Conservation (phyloP, 2,329 filamentous ascomycete genomes). For the Anisogramma anomala region DNA sequence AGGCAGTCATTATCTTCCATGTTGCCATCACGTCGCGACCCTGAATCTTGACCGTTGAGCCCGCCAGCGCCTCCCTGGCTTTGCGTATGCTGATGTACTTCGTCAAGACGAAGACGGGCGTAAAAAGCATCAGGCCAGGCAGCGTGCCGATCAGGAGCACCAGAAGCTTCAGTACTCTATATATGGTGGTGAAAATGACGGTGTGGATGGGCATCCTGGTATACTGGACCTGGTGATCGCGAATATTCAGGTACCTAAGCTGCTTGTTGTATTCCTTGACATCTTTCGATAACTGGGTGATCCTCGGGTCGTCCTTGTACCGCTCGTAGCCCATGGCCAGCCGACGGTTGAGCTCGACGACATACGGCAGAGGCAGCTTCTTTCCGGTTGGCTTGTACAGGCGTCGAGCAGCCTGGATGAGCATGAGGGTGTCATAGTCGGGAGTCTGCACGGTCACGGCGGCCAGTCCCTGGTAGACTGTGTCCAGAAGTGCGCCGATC, state of each 20-base stretch:
- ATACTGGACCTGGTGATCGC: conserved; percentile 91
- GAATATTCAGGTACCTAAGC: conserved; percentile 72
- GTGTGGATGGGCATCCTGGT: conserved; percentile 68
- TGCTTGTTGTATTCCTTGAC: conserved; percentile 81
- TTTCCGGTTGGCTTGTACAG: conserved; percentile 92
- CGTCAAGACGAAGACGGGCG: conserved; percentile 74
- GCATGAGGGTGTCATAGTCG: conserved; percentile 92
- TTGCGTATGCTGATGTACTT: conserved; percentile 75
- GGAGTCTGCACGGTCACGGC: conserved; percentile 86
- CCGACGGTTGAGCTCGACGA: conserved; percentile 87
- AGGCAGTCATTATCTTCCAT: conserved; percentile 84
- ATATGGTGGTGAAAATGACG: conserved; percentile 66
- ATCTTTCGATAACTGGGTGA: conserved; percentile 60
- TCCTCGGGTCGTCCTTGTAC: conserved; percentile 82
- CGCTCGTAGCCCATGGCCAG: conserved; percentile 83
- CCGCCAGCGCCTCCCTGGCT: conserved; percentile 71
- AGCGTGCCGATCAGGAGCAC: conserved; percentile 71
- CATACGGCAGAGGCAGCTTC: conserved; percentile 80
- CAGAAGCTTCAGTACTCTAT: conserved; percentile 65
- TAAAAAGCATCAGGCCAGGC: conserved; percentile 77
- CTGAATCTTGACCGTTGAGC: conserved; percentile 78
- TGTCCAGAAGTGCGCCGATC: conserved; percentile 74
- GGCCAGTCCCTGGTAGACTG: conserved; percentile 71
- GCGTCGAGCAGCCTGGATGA: conserved; percentile 85
- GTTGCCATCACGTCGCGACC: conserved; percentile 85